Evolutionary conservation across 2,329 filamentous ascomycete genomes (phyloP).

Genomic region (Phoma sp.): DNA sequence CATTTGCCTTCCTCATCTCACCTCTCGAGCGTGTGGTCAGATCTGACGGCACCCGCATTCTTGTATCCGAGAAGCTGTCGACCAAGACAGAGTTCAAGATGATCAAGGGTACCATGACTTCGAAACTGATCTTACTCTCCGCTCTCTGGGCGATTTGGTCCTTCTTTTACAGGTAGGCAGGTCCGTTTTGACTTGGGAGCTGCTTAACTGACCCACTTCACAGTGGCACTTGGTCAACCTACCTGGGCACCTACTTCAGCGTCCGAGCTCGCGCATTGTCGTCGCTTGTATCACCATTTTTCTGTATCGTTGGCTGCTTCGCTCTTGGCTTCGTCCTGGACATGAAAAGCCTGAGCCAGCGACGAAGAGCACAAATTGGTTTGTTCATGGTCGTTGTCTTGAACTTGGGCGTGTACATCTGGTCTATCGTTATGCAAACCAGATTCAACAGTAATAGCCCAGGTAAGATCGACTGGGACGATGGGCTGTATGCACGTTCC

Average conservation of each 20-base stretch:
- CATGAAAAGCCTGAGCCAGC: constrained; percentile 68
- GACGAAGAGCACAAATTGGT: constrained; percentile 55
- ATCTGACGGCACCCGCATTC: constrained; percentile 54
- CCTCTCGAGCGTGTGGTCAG: constrained; percentile 55
- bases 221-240: constrained; percentile 56
- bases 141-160: constrained; percentile 56
- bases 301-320: constrained; percentile 59
- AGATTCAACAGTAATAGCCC: constrained; percentile 50
- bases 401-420: constrained; percentile 58
- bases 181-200: too few species aligned
- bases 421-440: constrained; percentile 58
- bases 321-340: constrained; percentile 64
- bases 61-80: constrained; percentile 50
- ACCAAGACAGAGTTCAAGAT: constrained; percentile 51
- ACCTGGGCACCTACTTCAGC: constrained; percentile 54
- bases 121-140: constrained; percentile 49
- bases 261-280: constrained; percentile 55
- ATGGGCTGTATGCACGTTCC: constrained; percentile 50
- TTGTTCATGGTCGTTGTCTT: constrained; percentile 55
- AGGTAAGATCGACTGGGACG: constrained; percentile 57
- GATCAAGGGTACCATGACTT: constrained; percentile 47
- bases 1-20: constrained; percentile 56
- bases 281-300: constrained; percentile 56
- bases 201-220: constrained; percentile 1
- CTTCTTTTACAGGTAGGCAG: constrained; percentile 50